A percentile compares a stretch with the other conserved stretches of the same genome.
These are phyloP conservation scores for Penicillium atrosanguineum DNA, from an alignment of 495 filamentous ascomycete species.

Conservation along the genomic window DNA sequence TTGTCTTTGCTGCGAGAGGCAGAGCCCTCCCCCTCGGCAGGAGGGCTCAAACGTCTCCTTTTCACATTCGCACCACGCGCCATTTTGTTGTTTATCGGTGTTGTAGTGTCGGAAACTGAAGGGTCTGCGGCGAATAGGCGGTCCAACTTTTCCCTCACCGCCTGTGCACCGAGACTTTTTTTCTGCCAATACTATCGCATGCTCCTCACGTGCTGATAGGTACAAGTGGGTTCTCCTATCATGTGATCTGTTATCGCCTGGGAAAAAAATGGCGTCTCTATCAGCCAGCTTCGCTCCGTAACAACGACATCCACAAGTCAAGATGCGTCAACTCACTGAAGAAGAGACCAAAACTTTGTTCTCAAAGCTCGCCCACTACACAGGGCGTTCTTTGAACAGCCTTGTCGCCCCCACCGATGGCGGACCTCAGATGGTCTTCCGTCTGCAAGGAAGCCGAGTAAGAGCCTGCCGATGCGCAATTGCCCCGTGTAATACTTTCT, in stretches of 20 bases:
- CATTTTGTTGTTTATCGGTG: conserved; percentile 34
- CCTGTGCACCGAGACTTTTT: conserved; percentile 1
- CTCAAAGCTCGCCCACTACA: conserved; percentile 81
- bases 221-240: background rate
- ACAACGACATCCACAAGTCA: conserved; percentile 11
- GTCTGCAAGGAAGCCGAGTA: conserved; percentile 72
- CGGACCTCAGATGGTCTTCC: conserved; percentile 71
- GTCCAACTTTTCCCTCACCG: conserved; percentile 10
- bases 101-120: conserved; percentile 25
- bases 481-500: background rate
- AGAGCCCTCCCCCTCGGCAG: conserved; percentile 38
- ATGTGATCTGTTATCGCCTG: background rate
- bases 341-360: conserved; percentile 61
- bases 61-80: conserved; percentile 49
- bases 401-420: conserved; percentile 74
- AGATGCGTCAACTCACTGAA: conserved; percentile 75
- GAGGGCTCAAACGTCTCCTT: conserved; percentile 54
- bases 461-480: background rate
- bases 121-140: conserved; percentile 19
- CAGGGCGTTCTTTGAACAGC: conserved; percentile 71
- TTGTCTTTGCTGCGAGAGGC: conserved; percentile 35
- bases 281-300: background rate
- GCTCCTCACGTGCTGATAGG: background rate
- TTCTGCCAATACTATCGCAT: conserved; percentile 15
- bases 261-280: background rate